These are phyloP conservation scores for Neofusicoccum sp. DNA, from an alignment of 2,329 filamentous ascomycete species.

Conservation along the genomic window DNA sequence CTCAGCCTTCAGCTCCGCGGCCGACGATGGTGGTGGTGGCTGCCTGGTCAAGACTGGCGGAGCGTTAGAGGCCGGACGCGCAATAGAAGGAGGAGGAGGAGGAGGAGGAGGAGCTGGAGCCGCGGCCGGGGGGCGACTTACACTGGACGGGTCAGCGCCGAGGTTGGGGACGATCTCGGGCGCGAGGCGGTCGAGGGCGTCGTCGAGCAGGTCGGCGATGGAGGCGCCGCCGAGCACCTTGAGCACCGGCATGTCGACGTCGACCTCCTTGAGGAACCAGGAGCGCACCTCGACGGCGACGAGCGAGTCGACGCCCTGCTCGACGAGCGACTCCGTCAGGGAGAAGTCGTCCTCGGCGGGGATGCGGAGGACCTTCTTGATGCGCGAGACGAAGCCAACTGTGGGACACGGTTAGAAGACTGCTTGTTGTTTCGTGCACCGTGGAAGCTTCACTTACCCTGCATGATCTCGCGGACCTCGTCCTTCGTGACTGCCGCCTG, in stretches of 20 bases:
- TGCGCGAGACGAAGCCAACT: too few species aligned
- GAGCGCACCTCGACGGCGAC: slow-evolving; percentile 46
- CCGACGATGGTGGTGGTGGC: neutral
- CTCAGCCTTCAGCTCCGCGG: slow-evolving; percentile 1
- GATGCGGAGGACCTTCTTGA: neutral
- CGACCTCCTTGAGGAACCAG: slow-evolving; percentile 52
- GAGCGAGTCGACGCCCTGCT: slow-evolving; percentile 39
- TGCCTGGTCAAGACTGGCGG: neutral
- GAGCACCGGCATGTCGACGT: slow-evolving; percentile 51
- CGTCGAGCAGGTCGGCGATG: neutral
- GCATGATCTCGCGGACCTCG: too few species aligned
- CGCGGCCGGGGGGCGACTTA: slow-evolving; percentile 27
- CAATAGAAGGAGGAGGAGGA: neutral
- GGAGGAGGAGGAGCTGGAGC: slow-evolving; percentile 10
- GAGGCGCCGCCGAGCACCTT: slow-evolving; percentile 45
- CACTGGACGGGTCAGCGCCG: too few species aligned
- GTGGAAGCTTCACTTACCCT: too few species aligned
- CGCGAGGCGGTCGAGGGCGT: neutral
- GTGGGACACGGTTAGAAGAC: too few species aligned
- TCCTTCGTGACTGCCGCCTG: too few species aligned
- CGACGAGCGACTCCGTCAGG: neutral
- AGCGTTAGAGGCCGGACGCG: neutral
- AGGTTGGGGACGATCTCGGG: too few species aligned
- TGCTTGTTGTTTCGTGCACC: too few species aligned
- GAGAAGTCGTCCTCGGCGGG: slow-evolving; percentile 24